Percentiles rank a stretch among this genome's conserved stretches.
Conservation (phyloP, 345 rosid genomes). For the Arabidopsis thaliana region TAIR10.1 NC_003071.7:710001-710500, state of each 20-base stretch:
- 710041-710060: too few species aligned
- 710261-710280: neutral
- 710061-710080: too few species aligned
- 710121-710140: neutral
- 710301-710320: neutral
- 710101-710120: too few species aligned
- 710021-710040: too few species aligned
- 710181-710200: neutral
- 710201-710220: neutral
- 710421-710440: neutral
- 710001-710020: too few species aligned
- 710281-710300: neutral
- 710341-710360: neutral
- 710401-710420: neutral
- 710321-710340: neutral
- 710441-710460: neutral
- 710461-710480: neutral
- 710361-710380: neutral
- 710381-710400: neutral
- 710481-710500: neutral
- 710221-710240: neutral
- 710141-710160: neutral
- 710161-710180: neutral
- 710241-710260: neutral
- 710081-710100: too few species aligned